These are phyloP conservation scores for Apophysomyces elegans DNA, from an alignment of 371 early-diverging fungal species.

Conservation along the genomic window DNA sequence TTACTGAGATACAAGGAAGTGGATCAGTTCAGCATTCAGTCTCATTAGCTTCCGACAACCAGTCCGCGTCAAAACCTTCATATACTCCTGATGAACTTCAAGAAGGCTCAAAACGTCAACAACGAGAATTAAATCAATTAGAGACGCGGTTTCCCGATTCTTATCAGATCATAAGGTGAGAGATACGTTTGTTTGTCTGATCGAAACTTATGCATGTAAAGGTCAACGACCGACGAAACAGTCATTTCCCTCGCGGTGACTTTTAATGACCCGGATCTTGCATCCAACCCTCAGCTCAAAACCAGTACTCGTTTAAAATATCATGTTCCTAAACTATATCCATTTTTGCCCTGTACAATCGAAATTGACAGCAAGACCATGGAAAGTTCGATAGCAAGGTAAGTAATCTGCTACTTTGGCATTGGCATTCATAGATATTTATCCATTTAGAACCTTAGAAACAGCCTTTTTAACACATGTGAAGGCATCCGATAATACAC, in stretches of 20 bases:
- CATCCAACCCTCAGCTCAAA: constrained; percentile 30
- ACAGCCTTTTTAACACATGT: constrained; percentile 57
- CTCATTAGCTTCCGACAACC: not conserved
- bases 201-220: not conserved
- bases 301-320: constrained; percentile 38
- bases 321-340: constrained; percentile 51
- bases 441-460: constrained; percentile 43
- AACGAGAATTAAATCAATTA: constrained; percentile 30
- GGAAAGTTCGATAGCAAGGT: constrained; percentile 47
- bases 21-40: constrained; percentile 2
- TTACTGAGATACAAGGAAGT: not conserved
- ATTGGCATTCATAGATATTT: not conserved
- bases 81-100: constrained; percentile 5
- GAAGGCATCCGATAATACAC: constrained; percentile 28
- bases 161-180: constrained; percentile 34
- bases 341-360: constrained; percentile 53
- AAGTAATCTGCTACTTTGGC: constrained; percentile 2
- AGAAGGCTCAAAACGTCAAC: constrained; percentile 12
- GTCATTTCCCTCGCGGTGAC: constrained; percentile 19
- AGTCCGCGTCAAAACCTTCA: constrained; percentile 12
- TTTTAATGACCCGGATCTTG: constrained; percentile 43
- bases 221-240: constrained; percentile 9
- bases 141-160: constrained; percentile 54
- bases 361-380: constrained; percentile 49
- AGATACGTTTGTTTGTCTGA: not conserved